These are phyloP conservation scores for Rhizoclosmatium sp. DNA, from an alignment of 192 early-diverging fungal genomes.

Conservation along the genomic window DNA sequence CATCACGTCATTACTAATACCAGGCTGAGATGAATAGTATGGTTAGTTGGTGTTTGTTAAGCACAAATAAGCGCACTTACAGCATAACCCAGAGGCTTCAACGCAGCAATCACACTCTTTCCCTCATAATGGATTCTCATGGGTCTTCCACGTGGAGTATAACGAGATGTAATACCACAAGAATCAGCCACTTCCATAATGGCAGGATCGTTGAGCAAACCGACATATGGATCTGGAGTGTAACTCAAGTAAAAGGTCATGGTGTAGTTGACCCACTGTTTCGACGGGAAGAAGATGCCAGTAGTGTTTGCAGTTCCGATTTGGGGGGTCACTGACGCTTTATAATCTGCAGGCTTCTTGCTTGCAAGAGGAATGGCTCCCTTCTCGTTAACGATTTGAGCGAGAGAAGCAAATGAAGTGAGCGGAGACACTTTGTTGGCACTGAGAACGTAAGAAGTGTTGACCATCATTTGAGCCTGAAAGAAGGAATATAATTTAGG, in stretches of 20 bases:
- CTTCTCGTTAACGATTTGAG: neutral
- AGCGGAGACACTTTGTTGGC: neutral
- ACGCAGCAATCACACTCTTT: neutral
- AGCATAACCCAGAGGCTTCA: slow-evolving; percentile 37
- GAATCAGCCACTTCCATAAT: slow-evolving; percentile 31
- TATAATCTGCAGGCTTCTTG: slow-evolving; percentile 11
- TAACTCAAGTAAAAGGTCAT: slow-evolving; percentile 34
- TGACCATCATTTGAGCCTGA: slow-evolving; percentile 27
- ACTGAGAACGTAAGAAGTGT: slow-evolving; percentile 4
- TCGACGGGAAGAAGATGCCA: slow-evolving; percentile 32
- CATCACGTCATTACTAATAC: slow-evolving; percentile 15
- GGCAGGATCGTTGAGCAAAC: slow-evolving; percentile 33
- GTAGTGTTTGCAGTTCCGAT: slow-evolving; percentile 15
- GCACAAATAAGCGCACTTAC: too few relatives aligned
- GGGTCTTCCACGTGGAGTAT: neutral
- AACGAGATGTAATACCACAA: slow-evolving; percentile 35
- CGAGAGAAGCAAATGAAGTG: neutral
- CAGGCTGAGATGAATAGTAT: neutral
- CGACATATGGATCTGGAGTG: slow-evolving; percentile 37
- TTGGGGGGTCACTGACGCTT: neutral
- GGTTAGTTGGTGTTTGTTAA: too few relatives aligned
- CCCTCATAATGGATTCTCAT: slow-evolving; percentile 35
- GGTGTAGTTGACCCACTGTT: slow-evolving; percentile 33
- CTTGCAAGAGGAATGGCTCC: slow-evolving; percentile 2
- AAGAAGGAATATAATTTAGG: neutral